Evolutionary conservation across 2,329 filamentous ascomycete genomes (phyloP), one percentile per base, ranked within the genome.

Genomic region (Penicillium sp.): DNA sequence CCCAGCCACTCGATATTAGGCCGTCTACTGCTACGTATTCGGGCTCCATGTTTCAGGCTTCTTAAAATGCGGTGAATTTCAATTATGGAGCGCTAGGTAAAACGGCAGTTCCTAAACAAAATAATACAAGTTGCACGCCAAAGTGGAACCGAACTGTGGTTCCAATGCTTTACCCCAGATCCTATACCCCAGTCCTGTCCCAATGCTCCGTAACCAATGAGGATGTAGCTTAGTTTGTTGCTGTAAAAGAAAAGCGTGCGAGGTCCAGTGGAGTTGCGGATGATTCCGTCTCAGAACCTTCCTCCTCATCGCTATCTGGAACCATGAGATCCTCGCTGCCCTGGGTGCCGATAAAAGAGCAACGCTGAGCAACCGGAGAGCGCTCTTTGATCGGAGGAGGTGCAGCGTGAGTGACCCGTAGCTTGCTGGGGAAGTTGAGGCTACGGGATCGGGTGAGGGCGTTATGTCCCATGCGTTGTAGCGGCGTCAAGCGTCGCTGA

Each of bases 271-370:
- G 47, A 13, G 63, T 54, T 3, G 27, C 49, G 13, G 53, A 55
- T 22, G 42, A 50, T 5, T 42, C 27, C 11, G 46, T 52, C 22
- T 55, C 59, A 2, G 48, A 40, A 31, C 67, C 67, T 13, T 72
- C 68, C n/a, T 72, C 71, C 4, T 77, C 77, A 40, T 82, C 80
- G 46, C 78, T 82, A 53, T 79, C 74, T 18, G 77, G 79, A 38
- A 81, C 65, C 18, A 83, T 76, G 36, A 77, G 62, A 59, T 83
- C 81, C 60, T 83, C 81, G 55, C 81, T 83, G 2, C 81, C 81
- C 42, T 70, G 68, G 41, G 46, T 41, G 36, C 46, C 48, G 1
- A 43, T 40, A 10, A 46, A 45, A 13, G 53, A 53, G 18, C 24
- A 55, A 11, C 3, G 29, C n/a, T 38, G 52, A 3, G 40, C 22